Percentiles rank a stretch among this genome's conserved stretches.
phyloP scores from a whole-genome alignment of 495 filamentous ascomycete genomes.

The Daldinia loculata region DNA sequence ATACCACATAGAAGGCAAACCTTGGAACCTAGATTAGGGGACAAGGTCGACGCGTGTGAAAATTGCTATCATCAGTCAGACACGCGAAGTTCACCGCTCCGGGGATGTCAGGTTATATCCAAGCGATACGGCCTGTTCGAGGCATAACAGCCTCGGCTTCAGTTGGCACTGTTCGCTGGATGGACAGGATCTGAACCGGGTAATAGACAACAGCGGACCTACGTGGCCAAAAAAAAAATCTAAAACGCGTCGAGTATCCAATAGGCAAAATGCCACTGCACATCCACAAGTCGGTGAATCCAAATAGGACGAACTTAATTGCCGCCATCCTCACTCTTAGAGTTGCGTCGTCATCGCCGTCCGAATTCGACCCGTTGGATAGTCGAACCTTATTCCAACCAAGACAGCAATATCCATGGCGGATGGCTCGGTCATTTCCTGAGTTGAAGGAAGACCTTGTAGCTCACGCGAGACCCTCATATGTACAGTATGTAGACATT shows the following conservation, averaged over 20 bases:
- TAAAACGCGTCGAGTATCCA: not conserved
- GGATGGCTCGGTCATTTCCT: not conserved
- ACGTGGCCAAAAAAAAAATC: not conserved
- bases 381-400: constrained; percentile 2
- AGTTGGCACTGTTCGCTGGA: not conserved
- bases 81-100: not conserved
- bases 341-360: constrained; percentile 4
- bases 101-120: not conserved
- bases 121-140: not conserved
- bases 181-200: not conserved
- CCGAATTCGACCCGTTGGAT: not conserved
- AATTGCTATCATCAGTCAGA: not conserved
- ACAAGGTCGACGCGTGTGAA: not conserved
- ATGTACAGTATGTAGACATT: not conserved
- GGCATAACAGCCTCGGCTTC: not conserved
- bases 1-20: not conserved
- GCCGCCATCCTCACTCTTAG: not conserved
- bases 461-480: not conserved
- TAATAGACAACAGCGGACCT: not conserved
- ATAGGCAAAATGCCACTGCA: not conserved
- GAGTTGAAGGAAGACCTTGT: not conserved
- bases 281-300: not conserved
- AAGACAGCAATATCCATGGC: not conserved
- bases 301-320: not conserved
- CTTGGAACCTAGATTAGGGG: not conserved